Evolutionary conservation across 2,329 filamentous ascomycete genomes (phyloP), one percentile per base, ranked within the genome.

Genomic region (Triangularia setosa): DNA sequence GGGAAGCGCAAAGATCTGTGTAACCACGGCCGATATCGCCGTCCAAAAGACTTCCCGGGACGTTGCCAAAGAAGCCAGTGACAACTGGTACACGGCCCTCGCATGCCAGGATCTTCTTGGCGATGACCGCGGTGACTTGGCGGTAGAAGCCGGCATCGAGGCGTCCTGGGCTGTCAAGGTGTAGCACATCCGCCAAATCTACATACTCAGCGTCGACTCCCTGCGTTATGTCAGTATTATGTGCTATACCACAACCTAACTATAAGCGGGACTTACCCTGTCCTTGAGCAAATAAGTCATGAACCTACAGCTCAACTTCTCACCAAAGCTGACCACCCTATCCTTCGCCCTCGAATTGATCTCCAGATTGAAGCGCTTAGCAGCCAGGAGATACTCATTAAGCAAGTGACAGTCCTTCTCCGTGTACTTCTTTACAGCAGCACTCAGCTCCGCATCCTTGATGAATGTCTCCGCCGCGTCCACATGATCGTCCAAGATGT

Each of bases 1-100:
- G 82, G 5, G 95, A 93, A 12, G 95, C 94, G 75, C 95, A 98
- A 56, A 99, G 85, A 77, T 99, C 95, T 9, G 95, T 98, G 78
- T 99, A 99, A 28, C 95, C 95, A 71, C 95, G 90, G 21, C 95
- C 95, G 68, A 99, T 91, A 71, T 96, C 90, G 52, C 87, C 87
- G 71, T 94, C 91, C 71, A 99, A 87, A 64, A 99, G 83, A 66
- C 93, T 94, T 14, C 93, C 93, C 0, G 94, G 94, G 2, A 98
- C 91, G 64, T 90, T 90, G 65, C 95, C 95, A 75, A 99, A 99
- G 81, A 95, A 99, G 16, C 95, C 95, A 12, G 95, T 98, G 58
- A 94, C 82, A 2, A 95, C 90, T 1, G 91, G 90, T 1, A 94
- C 87, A 65, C 86, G 84, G 69, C 85, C 82, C 35, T 81, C 84